Evolutionary conservation across 208 protist species (phyloP).

Genomic region (Leishmania aethiopica): DNA sequence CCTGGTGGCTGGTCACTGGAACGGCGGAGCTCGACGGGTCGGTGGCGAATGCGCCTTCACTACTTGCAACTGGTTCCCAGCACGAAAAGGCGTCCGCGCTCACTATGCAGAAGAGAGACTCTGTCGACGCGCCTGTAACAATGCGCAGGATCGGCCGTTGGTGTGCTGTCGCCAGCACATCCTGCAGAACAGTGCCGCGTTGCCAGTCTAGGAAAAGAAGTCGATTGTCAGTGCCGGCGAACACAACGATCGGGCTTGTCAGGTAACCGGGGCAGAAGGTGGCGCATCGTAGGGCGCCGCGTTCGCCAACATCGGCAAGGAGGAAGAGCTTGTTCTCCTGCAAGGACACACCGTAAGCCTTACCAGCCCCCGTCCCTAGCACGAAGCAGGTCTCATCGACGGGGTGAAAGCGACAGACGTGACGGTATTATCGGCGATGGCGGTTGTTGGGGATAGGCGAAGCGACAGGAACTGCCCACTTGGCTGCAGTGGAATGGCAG

Average conservation of each 20-base stretch:
- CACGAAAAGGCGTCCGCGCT: constrained; percentile 50
- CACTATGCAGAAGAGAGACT: constrained; percentile 27
- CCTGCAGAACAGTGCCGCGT: constrained; percentile 37
- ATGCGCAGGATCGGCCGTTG: constrained; percentile 27
- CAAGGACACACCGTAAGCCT: constrained; percentile 45
- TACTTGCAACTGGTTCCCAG: constrained; percentile 32
- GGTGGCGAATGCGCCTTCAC: not conserved
- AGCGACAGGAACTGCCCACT: constrained; percentile 22
- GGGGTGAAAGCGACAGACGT: constrained; percentile 36
- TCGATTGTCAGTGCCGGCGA: constrained; percentile 23
- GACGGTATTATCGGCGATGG: constrained; percentile 1
- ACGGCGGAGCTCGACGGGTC: not conserved
- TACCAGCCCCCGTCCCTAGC: constrained; percentile 39
- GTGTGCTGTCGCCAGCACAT: constrained; percentile 24
- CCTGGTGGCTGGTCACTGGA: not conserved
- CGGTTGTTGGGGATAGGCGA: not conserved
- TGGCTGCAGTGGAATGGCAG: constrained; percentile 3
- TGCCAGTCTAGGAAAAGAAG: constrained; percentile 56
- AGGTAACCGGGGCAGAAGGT: constrained; percentile 38
- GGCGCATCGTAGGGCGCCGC: constrained; percentile 26
- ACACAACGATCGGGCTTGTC: constrained; percentile 34
- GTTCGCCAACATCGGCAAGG: constrained; percentile 24
- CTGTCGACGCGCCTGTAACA: constrained; percentile 23
- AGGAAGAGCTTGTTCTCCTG: constrained; percentile 55
- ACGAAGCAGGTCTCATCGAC: constrained; percentile 35